Evolutionary conservation across 139 green algal genomes (phyloP).

Genomic region (Volvox reticuliferus): DNA sequence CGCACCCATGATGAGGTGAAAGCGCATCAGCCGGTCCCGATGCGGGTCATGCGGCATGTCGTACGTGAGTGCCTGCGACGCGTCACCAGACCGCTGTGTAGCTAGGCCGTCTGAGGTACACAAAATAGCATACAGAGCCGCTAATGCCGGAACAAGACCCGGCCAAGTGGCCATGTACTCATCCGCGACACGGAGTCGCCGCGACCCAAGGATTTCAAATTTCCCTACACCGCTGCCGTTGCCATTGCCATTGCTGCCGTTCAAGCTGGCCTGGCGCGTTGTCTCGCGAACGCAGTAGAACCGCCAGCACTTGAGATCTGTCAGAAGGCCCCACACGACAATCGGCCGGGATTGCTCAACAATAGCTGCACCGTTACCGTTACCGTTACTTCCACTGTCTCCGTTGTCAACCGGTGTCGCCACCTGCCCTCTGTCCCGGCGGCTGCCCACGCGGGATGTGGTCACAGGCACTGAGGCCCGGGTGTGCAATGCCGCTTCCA

Average conservation of each 20-base stretch:
- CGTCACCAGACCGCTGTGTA: background rate
- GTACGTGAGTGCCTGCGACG: background rate
- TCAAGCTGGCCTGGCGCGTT: background rate
- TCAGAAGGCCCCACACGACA: background rate
- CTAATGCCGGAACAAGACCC: background rate
- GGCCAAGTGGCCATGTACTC: background rate
- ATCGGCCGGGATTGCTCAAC: too few relatives aligned
- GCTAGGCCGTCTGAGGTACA: background rate
- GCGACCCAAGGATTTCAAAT: background rate
- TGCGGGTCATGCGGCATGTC: constrained; percentile 14
- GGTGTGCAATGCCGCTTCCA: constrained; percentile 12
- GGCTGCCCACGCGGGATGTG: background rate
- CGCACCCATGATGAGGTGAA: constrained; percentile 9
- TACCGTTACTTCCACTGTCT: background rate
- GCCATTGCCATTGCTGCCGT: background rate
- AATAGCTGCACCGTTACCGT: too few relatives aligned
- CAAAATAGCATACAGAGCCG: constrained; percentile 16
- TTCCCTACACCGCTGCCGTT: background rate
- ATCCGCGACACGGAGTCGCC: background rate
- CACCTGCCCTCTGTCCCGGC: background rate
- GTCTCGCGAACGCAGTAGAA: constrained; percentile 20
- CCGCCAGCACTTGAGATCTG: background rate
- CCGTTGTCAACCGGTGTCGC: too few relatives aligned
- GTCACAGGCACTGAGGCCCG: background rate
- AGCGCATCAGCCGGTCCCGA: constrained; percentile 12